Evolutionary conservation across 257 asterid genomes (phyloP), one percentile per base, ranked within the genome.

Genomic region (Gynochthodes officinalis): DNA sequence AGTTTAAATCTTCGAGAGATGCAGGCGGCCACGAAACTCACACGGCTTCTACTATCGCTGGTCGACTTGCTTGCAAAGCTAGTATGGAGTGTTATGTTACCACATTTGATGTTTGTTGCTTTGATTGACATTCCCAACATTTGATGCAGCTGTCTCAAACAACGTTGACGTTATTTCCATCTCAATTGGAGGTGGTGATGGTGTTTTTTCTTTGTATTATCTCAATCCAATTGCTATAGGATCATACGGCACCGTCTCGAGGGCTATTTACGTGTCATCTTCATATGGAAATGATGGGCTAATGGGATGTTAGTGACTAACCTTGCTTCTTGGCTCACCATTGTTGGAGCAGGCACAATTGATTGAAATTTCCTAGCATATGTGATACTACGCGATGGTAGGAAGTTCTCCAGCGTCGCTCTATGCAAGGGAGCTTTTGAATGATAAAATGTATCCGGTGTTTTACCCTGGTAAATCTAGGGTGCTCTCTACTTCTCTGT

Each of bases 1-100:
- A 92, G 58, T 95, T 89, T 55, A 84, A 73, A 59, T 95, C 99
- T 49, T 85, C 99, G 7, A 78, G 99, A 73, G 99, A 95, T 32
- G 98, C 98, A 25, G 99, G 92, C 43, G 99, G 99, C 4, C 99
- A 95, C 18, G 99, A 98, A 14, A 95, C 98, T 3, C 99, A 95
- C 79, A 95, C 99, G 9, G 98, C 99, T 10, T 89, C 97, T 35
- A 95, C 99, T 12, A 98, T 98, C 25, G 98, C 97, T n/a, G 99
- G 99, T 0, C 78, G 99, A 2, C 60, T 92, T 76, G 82, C 96
- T 15, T 95, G 92, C 50, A 74, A 75, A 28, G 97, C 99, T 6
- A 89, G 90, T 67, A 87, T 95, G 96, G 86, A 89, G 69, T 97
- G 99, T 0, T 95, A 92, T 81, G 99, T 98, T 49, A 61, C 90